Percentiles rank a stretch among this genome's conserved stretches.
phyloP scores from a whole-genome alignment of 768 basidiomycete species.

The Mycena indigotica region DNA sequence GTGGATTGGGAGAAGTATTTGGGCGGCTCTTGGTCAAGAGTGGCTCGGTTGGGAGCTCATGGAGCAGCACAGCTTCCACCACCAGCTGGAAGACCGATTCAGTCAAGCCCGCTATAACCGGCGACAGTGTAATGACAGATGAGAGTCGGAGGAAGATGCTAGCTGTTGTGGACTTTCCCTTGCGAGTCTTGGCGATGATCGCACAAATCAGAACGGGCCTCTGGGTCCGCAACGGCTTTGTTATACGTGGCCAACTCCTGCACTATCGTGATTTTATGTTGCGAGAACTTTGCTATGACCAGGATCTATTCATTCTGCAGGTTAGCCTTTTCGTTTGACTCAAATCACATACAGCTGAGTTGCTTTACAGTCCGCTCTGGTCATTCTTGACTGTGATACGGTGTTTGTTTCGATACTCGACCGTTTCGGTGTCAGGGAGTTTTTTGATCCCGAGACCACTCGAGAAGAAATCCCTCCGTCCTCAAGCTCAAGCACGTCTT shows the following conservation, averaged over 20 bases:
- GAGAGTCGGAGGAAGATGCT: constrained; percentile 42
- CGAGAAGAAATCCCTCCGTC: not conserved
- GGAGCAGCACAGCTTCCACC: constrained; percentile 55
- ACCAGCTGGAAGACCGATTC: constrained; percentile 29
- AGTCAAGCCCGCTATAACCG: not conserved
- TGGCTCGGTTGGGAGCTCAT: not conserved
- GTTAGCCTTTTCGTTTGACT: constrained; percentile 23
- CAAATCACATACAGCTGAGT: constrained; percentile 60
- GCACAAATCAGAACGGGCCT: constrained; percentile 93
- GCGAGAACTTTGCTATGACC: constrained; percentile 94
- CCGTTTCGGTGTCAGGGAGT: constrained; percentile 72
- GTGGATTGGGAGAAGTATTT: not conserved
- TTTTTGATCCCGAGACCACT: not conserved
- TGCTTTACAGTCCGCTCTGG: constrained; percentile 72
- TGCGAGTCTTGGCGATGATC: constrained; percentile 87
- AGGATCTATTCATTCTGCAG: constrained; percentile 84
- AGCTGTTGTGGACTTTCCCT: constrained; percentile 82
- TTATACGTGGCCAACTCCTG: constrained; percentile 89
- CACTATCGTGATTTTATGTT: constrained; percentile 97
- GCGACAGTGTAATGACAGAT: not conserved
- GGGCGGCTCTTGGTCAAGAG: not conserved
- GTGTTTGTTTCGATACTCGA: constrained; percentile 88
- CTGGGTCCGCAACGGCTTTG: constrained; percentile 97
- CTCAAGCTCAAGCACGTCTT: not conserved
- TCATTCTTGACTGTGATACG: constrained; percentile 74